Percentiles rank a stretch among this genome's conserved stretches.
Conservation (phyloP, 345 rosid species). For the Mangifera indica region DNA sequence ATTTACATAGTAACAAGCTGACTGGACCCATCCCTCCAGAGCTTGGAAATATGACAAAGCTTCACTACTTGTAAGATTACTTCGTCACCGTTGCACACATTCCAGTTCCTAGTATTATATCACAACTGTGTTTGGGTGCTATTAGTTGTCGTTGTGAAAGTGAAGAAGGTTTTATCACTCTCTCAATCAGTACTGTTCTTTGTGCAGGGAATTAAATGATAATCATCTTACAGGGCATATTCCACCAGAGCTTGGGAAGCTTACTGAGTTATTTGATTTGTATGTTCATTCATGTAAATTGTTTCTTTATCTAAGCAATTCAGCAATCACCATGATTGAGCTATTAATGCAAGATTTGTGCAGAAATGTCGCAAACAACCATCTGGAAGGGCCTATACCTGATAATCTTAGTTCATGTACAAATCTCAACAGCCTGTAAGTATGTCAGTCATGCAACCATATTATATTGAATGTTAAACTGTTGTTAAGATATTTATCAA, state of each 20-base stretch:
- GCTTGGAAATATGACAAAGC: conserved; percentile 95
- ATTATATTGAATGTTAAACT: neutral
- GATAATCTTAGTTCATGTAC: conserved; percentile 83
- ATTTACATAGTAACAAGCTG: conserved; percentile 78
- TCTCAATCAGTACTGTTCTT: conserved; percentile 14
- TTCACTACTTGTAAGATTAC: conserved; percentile 75
- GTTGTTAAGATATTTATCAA: conserved; percentile 8
- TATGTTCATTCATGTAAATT: conserved; percentile 39
- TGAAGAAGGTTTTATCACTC: neutral
- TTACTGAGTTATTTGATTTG: conserved; percentile 95
- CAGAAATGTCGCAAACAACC: conserved; percentile 87
- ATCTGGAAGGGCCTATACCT: conserved; percentile 83
- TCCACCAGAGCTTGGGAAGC: conserved; percentile 94
- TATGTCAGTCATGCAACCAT: neutral
- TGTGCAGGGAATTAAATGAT: conserved; percentile 83
- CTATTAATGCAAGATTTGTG: conserved; percentile 14
- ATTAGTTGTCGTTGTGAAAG: neutral
- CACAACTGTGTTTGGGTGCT: neutral
- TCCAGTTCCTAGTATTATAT: neutral
- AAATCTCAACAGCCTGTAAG: conserved; percentile 90
- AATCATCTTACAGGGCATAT: conserved; percentile 69
- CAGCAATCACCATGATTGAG: neutral
- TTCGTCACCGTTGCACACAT: neutral
- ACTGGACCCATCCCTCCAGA: conserved; percentile 85
- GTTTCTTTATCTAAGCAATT: neutral